Evolutionary conservation across 2,329 filamentous ascomycete species (phyloP).

Genomic region (Alternaria novae-zelandiae): DNA sequence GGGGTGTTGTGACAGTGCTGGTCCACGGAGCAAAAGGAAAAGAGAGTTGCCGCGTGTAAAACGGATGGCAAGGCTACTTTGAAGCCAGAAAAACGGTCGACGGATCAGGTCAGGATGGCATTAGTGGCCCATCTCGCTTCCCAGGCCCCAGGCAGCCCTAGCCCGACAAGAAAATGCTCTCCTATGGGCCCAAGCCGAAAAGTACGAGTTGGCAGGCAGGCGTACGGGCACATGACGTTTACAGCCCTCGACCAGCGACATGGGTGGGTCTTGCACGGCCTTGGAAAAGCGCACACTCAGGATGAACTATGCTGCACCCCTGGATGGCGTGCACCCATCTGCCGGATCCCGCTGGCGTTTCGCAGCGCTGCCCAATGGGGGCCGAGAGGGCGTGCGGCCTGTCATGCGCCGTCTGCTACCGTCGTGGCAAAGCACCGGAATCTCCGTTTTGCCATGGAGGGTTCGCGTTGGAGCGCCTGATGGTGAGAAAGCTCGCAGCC

Average conservation of each 20-base stretch:
- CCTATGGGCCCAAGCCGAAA: constrained; percentile 28
- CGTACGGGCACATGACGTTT: constrained; percentile 45
- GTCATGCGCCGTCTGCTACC: constrained; percentile 20
- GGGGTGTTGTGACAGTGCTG: background rate
- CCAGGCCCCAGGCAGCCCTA: constrained; percentile 15
- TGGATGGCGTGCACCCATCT: constrained; percentile 26
- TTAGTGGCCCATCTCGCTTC: constrained; percentile 37
- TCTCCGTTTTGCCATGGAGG: constrained; percentile 14
- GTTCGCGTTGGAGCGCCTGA: constrained; percentile 18
- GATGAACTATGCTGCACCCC: constrained; percentile 27
- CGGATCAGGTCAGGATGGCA: constrained; percentile 32
- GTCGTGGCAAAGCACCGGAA: constrained; percentile 33
- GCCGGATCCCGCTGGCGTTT: constrained; percentile 33
- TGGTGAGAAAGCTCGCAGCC: constrained; percentile 7
- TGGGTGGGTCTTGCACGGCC: constrained; percentile 37
- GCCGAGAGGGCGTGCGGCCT: background rate
- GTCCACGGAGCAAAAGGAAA: constrained; percentile 10
- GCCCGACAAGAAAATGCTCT: constrained; percentile 24
- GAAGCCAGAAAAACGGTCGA: constrained; percentile 28
- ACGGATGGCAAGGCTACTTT: constrained; percentile 22
- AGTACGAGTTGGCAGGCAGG: constrained; percentile 17
- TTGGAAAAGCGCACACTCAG: constrained; percentile 24
- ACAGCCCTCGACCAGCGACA: constrained; percentile 26
- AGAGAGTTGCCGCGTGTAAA: constrained; percentile 9
- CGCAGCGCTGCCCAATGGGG: constrained; percentile 22